Conservation (phyloP, 116 monocot genomes). For the Dioscorea cayenensis region DNA sequence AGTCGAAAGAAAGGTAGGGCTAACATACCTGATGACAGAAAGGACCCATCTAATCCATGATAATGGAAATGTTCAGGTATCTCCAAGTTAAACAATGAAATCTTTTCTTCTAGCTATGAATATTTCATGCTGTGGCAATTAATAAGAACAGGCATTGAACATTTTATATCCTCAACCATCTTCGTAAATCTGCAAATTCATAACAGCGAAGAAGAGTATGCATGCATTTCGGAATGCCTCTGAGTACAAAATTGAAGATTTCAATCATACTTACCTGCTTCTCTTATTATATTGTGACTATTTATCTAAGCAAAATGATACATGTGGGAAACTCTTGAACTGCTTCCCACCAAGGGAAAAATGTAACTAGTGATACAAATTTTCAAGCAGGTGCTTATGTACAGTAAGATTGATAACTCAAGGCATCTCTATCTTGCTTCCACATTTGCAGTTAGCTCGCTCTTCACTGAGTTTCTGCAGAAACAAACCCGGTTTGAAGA, state of each 20-base stretch:
- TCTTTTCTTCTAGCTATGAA: too few species aligned
- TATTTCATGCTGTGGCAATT: too few species aligned
- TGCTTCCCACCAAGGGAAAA: not conserved
- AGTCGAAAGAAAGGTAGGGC: not conserved
- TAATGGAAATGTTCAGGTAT: constrained; percentile 8
- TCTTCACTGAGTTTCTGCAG: constrained; percentile 16
- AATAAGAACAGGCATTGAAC: too few species aligned
- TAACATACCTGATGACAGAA: not conserved
- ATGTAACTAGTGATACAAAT: not conserved
- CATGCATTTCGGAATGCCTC: too few species aligned
- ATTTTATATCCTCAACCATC: too few species aligned
- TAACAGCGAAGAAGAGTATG: too few species aligned
- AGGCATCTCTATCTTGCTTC: constrained; percentile 4
- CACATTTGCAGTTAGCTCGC: constrained; percentile 17
- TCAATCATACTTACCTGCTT: too few species aligned
- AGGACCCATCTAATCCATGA: not conserved
- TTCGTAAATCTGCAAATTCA: too few species aligned
- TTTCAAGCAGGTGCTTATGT: not conserved
- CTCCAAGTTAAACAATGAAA: not conserved
- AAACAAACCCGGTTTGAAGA: not conserved
- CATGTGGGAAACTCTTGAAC: too few species aligned
- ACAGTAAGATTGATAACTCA: not conserved
- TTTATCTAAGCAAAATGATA: too few species aligned
- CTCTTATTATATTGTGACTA: too few species aligned
- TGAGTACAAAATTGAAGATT: too few species aligned